Conservation (phyloP, 2,329 filamentous ascomycete species). For the Calonectria hawksworthii region DNA sequence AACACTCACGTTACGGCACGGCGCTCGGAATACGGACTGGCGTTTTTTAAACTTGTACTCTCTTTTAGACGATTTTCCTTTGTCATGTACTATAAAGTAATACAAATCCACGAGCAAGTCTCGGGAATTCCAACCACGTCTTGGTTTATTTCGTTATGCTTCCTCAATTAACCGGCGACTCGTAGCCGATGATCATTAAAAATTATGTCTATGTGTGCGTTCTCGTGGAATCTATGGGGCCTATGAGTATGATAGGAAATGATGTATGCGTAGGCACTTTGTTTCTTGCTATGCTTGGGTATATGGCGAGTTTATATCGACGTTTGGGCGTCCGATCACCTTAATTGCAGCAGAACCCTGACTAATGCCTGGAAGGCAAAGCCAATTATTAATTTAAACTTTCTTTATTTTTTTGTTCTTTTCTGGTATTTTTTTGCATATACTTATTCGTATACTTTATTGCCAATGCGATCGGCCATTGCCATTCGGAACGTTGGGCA, state of each 20-base stretch:
- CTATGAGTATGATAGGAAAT: not conserved
- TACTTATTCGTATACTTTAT: not conserved
- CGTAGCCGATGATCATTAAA: not conserved
- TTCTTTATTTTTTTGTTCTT: not conserved
- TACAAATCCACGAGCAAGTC: not conserved
- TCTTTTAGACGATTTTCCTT: slow-evolving; percentile 32
- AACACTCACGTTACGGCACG: not conserved
- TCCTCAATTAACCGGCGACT: not conserved
- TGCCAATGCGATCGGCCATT: not conserved
- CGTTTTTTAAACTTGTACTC: slow-evolving; percentile 27
- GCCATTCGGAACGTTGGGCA: not conserved
- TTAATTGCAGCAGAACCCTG: not conserved
- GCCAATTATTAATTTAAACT: not conserved
- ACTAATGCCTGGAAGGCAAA: not conserved
- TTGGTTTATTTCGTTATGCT: not conserved
- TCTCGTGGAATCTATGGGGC: not conserved
- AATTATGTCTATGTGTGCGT: not conserved
- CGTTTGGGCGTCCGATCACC: not conserved
- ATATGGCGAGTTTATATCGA: not conserved
- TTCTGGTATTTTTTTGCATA: not conserved
- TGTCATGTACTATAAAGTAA: slow-evolving; percentile 30
- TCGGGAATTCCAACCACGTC: not conserved
- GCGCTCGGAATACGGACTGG: slow-evolving; percentile 20
- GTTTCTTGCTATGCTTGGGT: not conserved
- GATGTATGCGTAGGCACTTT: not conserved